phyloP scores from a whole-genome alignment of 2,329 filamentous ascomycete genomes.

The Thelonectria blattea region DNA sequence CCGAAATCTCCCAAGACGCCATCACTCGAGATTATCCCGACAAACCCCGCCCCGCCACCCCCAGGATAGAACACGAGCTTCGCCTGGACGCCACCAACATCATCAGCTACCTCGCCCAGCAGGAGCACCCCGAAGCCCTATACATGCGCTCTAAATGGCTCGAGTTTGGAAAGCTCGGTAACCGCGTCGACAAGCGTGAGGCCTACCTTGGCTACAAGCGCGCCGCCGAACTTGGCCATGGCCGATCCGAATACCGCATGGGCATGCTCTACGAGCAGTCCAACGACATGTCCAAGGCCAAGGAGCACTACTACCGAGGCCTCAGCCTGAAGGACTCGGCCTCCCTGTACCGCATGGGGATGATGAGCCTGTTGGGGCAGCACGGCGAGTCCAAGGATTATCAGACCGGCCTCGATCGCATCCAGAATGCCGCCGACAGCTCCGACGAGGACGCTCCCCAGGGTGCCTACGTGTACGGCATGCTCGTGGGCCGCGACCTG shows the following conservation, averaged over 20 bases:
- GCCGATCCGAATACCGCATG: constrained; percentile 92
- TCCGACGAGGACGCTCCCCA: constrained; percentile 97
- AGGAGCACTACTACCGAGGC: constrained; percentile 87
- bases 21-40: constrained; percentile 66
- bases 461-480: constrained; percentile 92
- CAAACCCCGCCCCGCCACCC: constrained; percentile 72
- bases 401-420: constrained; percentile 77
- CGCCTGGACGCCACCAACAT: constrained; percentile 90
- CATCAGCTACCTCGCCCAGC: constrained; percentile 85
- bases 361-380: constrained; percentile 96
- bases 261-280: constrained; percentile 98
- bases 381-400: constrained; percentile 88
- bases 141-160: constrained; percentile 97
- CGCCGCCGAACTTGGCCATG: constrained; percentile 85
- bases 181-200: constrained; percentile 90
- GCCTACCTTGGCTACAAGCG: constrained; percentile 86
- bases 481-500: constrained; percentile 89
- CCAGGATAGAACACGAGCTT: constrained; percentile 86
- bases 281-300: constrained; percentile 88
- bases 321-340: constrained; percentile 85
- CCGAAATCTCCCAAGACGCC: constrained; percentile 82
- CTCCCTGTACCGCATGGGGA: constrained; percentile 84
- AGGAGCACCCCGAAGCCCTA: constrained; percentile 90
- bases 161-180: constrained; percentile 95
- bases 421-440: constrained; percentile 80